These are phyloP conservation scores for Debaryomycetaceae sp. DNA, from an alignment of 1,139 yeast species.

Conservation along the genomic window DNA sequence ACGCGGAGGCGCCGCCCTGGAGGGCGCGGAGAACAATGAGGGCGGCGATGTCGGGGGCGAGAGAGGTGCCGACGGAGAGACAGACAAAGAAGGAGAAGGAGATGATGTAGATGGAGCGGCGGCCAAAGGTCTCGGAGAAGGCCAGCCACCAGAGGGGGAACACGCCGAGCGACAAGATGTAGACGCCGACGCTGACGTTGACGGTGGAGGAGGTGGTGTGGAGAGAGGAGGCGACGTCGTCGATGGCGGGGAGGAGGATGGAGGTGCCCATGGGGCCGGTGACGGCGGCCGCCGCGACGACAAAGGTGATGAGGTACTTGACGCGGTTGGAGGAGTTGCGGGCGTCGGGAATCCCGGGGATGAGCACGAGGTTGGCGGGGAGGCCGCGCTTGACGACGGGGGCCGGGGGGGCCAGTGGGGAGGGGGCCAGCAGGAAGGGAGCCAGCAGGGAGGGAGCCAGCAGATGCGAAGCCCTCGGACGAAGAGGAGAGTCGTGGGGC, in stretches of 20 bases:
- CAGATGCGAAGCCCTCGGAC: too few relatives aligned
- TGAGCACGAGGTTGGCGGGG: slow-evolving; percentile 37
- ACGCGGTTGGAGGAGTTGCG: slow-evolving; percentile 41
- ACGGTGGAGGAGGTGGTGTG: slow-evolving; percentile 50
- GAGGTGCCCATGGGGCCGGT: slow-evolving; percentile 93
- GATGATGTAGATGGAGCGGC: slow-evolving; percentile 60
- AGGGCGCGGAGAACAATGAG: slow-evolving; percentile 61
- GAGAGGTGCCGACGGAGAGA: slow-evolving; percentile 64
- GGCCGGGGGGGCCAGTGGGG: too few relatives aligned
- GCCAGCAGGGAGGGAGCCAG: too few relatives aligned
- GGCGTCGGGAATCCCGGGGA: slow-evolving; percentile 71
- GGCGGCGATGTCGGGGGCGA: slow-evolving; percentile 49
- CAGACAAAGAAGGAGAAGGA: slow-evolving; percentile 55
- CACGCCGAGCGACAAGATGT: slow-evolving; percentile 61
- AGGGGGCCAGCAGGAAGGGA: too few relatives aligned
- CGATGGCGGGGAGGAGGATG: slow-evolving; percentile 70
- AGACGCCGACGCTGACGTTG: slow-evolving; percentile 73
- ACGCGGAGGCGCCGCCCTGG: slow-evolving; percentile 74
- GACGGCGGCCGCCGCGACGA: slow-evolving; percentile 65
- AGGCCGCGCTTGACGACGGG: slow-evolving; percentile 59
- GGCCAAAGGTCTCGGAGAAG: slow-evolving; percentile 63
- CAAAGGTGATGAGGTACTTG: slow-evolving; percentile 46
- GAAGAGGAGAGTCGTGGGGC: too few relatives aligned
- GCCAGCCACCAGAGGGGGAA: slow-evolving; percentile 90
- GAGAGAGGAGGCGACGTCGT: slow-evolving; percentile 43